Conservation (phyloP, 371 early-diverging fungal genomes). For the Mucor plumbeus region DNA sequence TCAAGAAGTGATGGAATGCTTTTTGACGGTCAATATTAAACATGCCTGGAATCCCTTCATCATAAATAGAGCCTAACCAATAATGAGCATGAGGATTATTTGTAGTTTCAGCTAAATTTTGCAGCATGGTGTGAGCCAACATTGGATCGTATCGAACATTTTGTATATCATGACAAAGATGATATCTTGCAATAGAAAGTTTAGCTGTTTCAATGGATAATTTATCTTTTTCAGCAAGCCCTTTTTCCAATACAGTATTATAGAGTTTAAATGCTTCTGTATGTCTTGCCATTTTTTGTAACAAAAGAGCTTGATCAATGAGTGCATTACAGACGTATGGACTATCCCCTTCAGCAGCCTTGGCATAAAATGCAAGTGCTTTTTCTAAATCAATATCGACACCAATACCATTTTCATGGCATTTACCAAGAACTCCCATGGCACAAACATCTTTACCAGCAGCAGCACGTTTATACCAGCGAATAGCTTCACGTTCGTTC, state of each 20-base stretch:
- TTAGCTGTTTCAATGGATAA: slow-evolving; percentile 30
- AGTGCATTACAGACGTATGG: slow-evolving; percentile 50
- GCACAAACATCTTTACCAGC: slow-evolving; percentile 68
- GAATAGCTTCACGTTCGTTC: slow-evolving; percentile 58
- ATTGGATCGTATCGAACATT: slow-evolving; percentile 28
- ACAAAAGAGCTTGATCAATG: slow-evolving; percentile 41
- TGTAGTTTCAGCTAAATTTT: slow-evolving; percentile 26
- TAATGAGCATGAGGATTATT: slow-evolving; percentile 42
- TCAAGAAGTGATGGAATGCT: slow-evolving; percentile 45
- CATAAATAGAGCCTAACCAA: slow-evolving; percentile 53
- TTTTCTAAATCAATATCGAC: slow-evolving; percentile 53
- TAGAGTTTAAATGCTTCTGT: slow-evolving; percentile 36
- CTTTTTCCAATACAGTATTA: background rate
- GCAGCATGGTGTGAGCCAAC: slow-evolving; percentile 34
- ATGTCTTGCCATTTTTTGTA: slow-evolving; percentile 44
- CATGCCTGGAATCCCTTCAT: slow-evolving; percentile 45
- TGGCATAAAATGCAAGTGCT: slow-evolving; percentile 73
- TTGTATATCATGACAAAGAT: slow-evolving; percentile 38
- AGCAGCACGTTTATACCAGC: slow-evolving; percentile 73
- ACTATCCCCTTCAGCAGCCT: slow-evolving; percentile 58
- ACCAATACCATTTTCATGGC: slow-evolving; percentile 75
- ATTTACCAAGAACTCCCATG: slow-evolving; percentile 74
- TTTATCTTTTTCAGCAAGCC: slow-evolving; percentile 16
- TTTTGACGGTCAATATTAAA: slow-evolving; percentile 39
- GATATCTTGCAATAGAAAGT: slow-evolving; percentile 48